Evolutionary conservation across 306 rosid genomes (phyloP).

Genomic region (Pyrus communis): DNA sequence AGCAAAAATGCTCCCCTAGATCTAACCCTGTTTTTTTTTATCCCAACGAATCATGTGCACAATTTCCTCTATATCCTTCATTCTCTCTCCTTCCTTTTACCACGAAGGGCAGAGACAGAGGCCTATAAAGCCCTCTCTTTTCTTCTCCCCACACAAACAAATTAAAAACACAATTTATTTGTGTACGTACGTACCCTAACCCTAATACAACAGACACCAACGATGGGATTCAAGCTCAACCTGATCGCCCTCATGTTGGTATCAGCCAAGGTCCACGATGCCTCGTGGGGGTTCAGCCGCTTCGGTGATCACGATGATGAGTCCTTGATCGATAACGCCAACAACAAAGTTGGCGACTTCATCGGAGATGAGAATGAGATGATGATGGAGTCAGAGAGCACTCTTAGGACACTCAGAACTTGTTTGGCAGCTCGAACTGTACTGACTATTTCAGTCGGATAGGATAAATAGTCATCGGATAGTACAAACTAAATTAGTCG

Average conservation of each 20-base stretch:
- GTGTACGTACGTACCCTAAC: background rate
- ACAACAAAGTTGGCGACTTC: background rate
- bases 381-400: slow-evolving; percentile 24
- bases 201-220: background rate
- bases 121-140: background rate
- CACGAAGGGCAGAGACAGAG: background rate
- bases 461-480: too few species aligned
- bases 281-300: slow-evolving; percentile 4
- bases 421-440: too few species aligned
- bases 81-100: background rate
- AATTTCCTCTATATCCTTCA: background rate
- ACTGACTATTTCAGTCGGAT: too few species aligned
- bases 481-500: too few species aligned
- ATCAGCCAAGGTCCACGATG: slow-evolving; percentile 6
- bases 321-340: background rate
- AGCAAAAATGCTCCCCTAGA: too few species aligned
- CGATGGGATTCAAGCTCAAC: slow-evolving; percentile 31
- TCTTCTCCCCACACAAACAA: background rate
- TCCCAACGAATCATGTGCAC: background rate
- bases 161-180: background rate
- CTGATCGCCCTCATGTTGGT: slow-evolving; percentile 23
- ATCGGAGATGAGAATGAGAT: slow-evolving; percentile 37
- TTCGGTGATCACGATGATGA: background rate
- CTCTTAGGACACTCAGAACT: slow-evolving; percentile 4
- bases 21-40: background rate